A percentile compares a stretch with the other conserved stretches of the same genome.
phyloP scores from a whole-genome alignment of 1,284 basidiomycete species.

The Trichosporon coremiiforme region DNA sequence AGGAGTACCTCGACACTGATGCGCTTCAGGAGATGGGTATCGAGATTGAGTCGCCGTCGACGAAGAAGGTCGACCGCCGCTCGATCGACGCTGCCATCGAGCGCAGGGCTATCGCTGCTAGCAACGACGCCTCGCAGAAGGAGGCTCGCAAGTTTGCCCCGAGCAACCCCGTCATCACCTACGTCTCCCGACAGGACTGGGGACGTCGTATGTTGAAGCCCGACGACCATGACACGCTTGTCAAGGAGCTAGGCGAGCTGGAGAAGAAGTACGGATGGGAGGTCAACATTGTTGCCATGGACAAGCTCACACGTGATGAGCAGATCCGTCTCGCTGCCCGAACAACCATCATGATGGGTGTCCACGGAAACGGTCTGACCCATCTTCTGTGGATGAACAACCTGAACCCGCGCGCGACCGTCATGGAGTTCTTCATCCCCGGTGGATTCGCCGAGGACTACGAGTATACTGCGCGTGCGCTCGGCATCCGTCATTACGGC shows the following conservation, averaged over 20 bases:
- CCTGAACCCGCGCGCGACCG: slow-evolving; percentile 52
- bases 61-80: not conserved
- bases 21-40: slow-evolving; percentile 36
- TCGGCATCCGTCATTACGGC: slow-evolving; percentile 73
- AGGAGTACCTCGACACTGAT: slow-evolving; percentile 32
- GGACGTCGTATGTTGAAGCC: slow-evolving; percentile 64
- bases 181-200: slow-evolving; percentile 82
- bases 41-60: slow-evolving; percentile 11
- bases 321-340: slow-evolving; percentile 74
- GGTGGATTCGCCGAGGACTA: slow-evolving; percentile 79
- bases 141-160: slow-evolving; percentile 16
- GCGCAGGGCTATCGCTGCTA: not conserved
- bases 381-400: slow-evolving; percentile 74
- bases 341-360: slow-evolving; percentile 77
- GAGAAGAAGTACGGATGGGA: slow-evolving; percentile 74
- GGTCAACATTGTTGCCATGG: slow-evolving; percentile 74
- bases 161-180: slow-evolving; percentile 71
- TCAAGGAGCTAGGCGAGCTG: slow-evolving; percentile 61
- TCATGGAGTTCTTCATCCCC: slow-evolving; percentile 65
- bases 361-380: slow-evolving; percentile 76
- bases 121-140: not conserved
- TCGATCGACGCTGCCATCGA: not conserved
- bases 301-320: slow-evolving; percentile 73
- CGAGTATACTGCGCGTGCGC: slow-evolving; percentile 64
- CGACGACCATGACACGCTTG: slow-evolving; percentile 56